Percentiles rank a stretch among this genome's conserved stretches.
Conservation (phyloP, 2,329 filamentous ascomycete species). For the Pseudocercospora vitis region DNA sequence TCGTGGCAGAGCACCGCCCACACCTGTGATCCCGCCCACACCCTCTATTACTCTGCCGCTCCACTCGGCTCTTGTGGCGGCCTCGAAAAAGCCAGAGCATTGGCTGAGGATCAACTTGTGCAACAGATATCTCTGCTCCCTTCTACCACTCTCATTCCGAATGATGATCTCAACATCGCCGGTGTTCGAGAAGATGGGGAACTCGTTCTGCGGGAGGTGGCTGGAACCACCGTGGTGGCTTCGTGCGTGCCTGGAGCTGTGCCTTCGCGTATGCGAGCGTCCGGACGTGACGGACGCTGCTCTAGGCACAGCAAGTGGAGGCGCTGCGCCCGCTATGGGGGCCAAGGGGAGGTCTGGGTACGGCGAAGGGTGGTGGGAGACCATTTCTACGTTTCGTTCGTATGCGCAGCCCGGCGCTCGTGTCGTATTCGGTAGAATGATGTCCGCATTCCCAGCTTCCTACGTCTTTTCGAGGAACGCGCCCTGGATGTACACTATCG, state of each 20-base stretch:
- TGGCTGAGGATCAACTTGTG: slow-evolving; percentile 84
- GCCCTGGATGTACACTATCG: too few relatives aligned
- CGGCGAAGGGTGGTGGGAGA: slow-evolving; percentile 30
- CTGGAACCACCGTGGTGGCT: slow-evolving; percentile 71
- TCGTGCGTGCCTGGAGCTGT: slow-evolving; percentile 66
- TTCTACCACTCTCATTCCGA: slow-evolving; percentile 58
- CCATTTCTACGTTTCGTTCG: slow-evolving; percentile 17
- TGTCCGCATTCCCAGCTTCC: slow-evolving; percentile 1
- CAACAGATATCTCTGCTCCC: slow-evolving; percentile 81
- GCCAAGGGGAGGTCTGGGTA: slow-evolving; percentile 26
- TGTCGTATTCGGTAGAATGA: not conserved
- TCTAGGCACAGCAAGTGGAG: slow-evolving; percentile 11
- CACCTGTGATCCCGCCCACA: not conserved
- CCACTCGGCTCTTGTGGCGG: slow-evolving; percentile 48
- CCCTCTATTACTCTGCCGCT: slow-evolving; percentile 25
- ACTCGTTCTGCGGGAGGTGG: slow-evolving; percentile 79
- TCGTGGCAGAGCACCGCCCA: slow-evolving; percentile 24
- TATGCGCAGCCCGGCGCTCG: slow-evolving; percentile 5
- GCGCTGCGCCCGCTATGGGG: slow-evolving; percentile 2
- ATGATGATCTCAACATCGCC: slow-evolving; percentile 92
- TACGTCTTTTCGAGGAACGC: not conserved
- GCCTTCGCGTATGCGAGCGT: slow-evolving; percentile 57
- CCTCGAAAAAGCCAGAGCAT: slow-evolving; percentile 92
- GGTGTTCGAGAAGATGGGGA: slow-evolving; percentile 83
- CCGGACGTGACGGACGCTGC: slow-evolving; percentile 61